Conservation (phyloP, 257 asterid species). For the Plectranthus barbatus region DNA sequence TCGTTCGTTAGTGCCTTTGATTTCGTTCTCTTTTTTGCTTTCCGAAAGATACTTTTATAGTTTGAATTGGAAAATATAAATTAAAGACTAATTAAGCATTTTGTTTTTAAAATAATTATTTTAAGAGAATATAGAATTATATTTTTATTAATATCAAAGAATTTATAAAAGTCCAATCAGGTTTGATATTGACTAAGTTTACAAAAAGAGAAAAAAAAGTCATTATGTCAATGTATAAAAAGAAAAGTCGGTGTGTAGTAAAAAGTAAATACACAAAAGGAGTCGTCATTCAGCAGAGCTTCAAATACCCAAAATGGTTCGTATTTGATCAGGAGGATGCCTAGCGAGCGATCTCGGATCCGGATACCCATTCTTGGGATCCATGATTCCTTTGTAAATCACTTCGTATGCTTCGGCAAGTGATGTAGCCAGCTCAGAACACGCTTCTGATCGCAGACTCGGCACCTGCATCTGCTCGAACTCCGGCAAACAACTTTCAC, state of each 20-base stretch:
- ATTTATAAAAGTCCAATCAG: background rate
- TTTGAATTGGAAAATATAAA: too few relatives aligned
- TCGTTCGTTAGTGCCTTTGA: too few relatives aligned
- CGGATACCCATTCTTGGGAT: slow-evolving; percentile 58
- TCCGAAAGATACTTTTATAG: too few relatives aligned
- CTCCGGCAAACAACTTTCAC: slow-evolving; percentile 75
- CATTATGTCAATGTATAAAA: slow-evolving; percentile 19
- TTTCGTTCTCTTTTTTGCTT: too few relatives aligned
- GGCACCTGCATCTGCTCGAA: slow-evolving; percentile 90
- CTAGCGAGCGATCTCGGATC: slow-evolving; percentile 88
- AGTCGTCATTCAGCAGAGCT: background rate
- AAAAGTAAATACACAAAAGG: too few relatives aligned
- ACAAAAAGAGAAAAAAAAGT: background rate
- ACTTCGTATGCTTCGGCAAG: slow-evolving; percentile 74
- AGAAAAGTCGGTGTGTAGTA: too few relatives aligned
- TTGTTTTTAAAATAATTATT: too few relatives aligned
- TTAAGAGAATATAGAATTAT: too few relatives aligned
- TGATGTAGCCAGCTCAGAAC: slow-evolving; percentile 51
- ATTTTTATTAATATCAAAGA: too few relatives aligned
- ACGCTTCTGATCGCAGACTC: slow-evolving; percentile 72
- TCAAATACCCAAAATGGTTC: slow-evolving; percentile 92
- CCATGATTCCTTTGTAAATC: slow-evolving; percentile 69
- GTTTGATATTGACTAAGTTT: background rate
- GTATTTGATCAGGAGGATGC: slow-evolving; percentile 92
- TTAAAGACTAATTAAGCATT: too few relatives aligned